Evolutionary conservation across 192 early-diverging fungal genomes (phyloP).

Genomic region (Jimgerdemannia flammicorona): DNA sequence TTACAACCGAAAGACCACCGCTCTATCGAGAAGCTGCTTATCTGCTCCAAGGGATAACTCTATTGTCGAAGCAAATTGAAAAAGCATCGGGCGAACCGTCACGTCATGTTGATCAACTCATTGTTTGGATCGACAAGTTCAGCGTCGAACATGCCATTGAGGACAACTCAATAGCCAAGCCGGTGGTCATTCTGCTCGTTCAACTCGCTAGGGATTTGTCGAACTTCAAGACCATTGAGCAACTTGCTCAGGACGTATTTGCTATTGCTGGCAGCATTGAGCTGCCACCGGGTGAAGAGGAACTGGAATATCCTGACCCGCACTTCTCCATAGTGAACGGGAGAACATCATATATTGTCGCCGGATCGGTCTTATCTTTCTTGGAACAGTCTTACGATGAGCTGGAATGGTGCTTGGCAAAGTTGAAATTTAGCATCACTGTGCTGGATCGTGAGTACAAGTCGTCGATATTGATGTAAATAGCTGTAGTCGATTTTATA

Average conservation of each 20-base stretch:
- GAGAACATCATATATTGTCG: conserved; percentile 26
- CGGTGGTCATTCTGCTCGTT: conserved; percentile 33
- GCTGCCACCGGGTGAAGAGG: background rate
- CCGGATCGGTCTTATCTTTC: conserved; percentile 34
- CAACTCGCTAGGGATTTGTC: conserved; percentile 29
- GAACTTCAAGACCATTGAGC: conserved; percentile 20
- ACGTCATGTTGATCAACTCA: conserved; percentile 22
- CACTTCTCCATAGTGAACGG: conserved; percentile 40
- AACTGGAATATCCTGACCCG: conserved; percentile 14
- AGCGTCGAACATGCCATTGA: conserved; percentile 41
- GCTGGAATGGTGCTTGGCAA: conserved; percentile 44
- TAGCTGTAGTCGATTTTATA: conserved; percentile 12
- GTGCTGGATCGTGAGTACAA: conserved; percentile 11
- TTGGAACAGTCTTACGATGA: conserved; percentile 40
- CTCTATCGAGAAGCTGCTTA: conserved; percentile 42
- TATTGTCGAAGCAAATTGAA: conserved; percentile 31
- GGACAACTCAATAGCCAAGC: conserved; percentile 33
- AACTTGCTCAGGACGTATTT: conserved; percentile 29
- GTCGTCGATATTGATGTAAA: background rate
- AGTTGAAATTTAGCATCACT: conserved; percentile 16
- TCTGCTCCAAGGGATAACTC: conserved; percentile 31
- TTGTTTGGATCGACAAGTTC: conserved; percentile 36
- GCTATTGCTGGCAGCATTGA: conserved; percentile 21
- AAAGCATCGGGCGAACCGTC: conserved; percentile 4
- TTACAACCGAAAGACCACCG: conserved; percentile 34